Conservation (phyloP, 2,329 filamentous ascomycete genomes). For the Calonectria honghensis region DNA sequence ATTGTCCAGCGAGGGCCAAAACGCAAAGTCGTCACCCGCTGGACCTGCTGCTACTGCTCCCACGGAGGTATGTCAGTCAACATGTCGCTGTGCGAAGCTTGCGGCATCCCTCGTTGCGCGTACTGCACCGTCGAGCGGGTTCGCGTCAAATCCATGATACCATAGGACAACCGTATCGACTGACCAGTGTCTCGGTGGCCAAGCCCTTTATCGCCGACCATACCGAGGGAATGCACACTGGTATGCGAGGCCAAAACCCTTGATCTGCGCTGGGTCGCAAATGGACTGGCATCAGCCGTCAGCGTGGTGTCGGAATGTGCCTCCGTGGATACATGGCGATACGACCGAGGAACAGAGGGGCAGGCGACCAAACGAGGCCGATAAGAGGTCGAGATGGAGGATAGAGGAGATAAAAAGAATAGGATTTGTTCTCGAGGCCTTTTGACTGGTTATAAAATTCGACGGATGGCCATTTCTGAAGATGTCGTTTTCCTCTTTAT, state of each 20-base stretch:
- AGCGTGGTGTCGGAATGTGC: background rate
- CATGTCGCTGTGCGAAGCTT: conserved; percentile 6
- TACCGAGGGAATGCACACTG: background rate
- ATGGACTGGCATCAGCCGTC: no score
- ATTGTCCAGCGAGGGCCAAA: background rate
- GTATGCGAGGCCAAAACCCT: background rate
- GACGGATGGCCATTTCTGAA: background rate
- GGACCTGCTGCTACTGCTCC: conserved; percentile 28
- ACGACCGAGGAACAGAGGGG: background rate
- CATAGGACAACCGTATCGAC: background rate
- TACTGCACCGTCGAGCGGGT: conserved; percentile 26
- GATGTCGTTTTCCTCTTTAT: background rate
- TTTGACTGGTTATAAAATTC: background rate
- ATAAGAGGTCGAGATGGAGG: no score
- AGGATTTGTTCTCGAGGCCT: accelerated
- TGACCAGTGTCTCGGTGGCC: no score
- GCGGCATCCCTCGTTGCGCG: conserved; percentile 7
- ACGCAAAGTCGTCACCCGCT: conserved; percentile 13
- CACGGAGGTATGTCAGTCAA: conserved; percentile 28
- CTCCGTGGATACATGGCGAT: background rate
- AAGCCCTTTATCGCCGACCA: background rate
- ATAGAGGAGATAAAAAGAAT: background rate
- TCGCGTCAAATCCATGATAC: background rate
- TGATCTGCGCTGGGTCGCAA: background rate
- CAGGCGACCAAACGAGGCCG: background rate